Percentiles rank a stretch among this genome's conserved stretches.
Conservation (phyloP, 306 rosid species). For the Elaeagnus macrophylla region DNA sequence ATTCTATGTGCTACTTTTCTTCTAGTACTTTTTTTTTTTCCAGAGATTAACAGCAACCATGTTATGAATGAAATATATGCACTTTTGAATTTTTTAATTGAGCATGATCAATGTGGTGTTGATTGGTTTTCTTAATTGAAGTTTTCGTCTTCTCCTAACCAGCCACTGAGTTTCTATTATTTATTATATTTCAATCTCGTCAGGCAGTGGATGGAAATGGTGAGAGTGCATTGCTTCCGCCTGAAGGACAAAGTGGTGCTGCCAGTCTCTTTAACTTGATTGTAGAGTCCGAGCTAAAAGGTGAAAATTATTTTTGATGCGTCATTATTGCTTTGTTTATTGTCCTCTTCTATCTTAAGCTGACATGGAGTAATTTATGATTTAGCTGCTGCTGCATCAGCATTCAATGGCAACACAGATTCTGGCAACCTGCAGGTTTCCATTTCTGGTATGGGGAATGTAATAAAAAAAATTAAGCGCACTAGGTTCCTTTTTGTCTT, state of each 20-base stretch:
- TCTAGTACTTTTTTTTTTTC: no score
- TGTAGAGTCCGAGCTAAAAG: conserved; percentile 75
- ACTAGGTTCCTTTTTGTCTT: no score
- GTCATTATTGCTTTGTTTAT: conserved; percentile 9
- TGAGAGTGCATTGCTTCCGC: conserved; percentile 54
- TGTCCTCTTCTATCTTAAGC: conserved; percentile 6
- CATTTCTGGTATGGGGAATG: conserved; percentile 65
- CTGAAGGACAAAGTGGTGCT: conserved; percentile 69
- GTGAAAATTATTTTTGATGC: conserved; percentile 28
- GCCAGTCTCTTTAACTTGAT: conserved; percentile 70
- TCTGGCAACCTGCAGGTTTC: conserved; percentile 71
- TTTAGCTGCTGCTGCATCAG: conserved; percentile 78
- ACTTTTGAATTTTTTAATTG: background rate
- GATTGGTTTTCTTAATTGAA: background rate
- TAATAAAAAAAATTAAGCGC: no score
- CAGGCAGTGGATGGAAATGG: conserved; percentile 61
- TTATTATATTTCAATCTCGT: conserved; percentile 23
- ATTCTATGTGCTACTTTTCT: no score
- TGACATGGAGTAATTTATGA: conserved; percentile 16
- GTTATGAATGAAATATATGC: background rate
- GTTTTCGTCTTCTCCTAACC: background rate
- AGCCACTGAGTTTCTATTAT: conserved; percentile 12
- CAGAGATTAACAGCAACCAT: no score
- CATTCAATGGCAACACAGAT: conserved; percentile 59
- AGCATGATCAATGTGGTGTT: conserved; percentile 5